Base-by-base conservation (phyloP, 2,329 filamentous ascomycete species). In the Drechmeria coniospora region DNA sequence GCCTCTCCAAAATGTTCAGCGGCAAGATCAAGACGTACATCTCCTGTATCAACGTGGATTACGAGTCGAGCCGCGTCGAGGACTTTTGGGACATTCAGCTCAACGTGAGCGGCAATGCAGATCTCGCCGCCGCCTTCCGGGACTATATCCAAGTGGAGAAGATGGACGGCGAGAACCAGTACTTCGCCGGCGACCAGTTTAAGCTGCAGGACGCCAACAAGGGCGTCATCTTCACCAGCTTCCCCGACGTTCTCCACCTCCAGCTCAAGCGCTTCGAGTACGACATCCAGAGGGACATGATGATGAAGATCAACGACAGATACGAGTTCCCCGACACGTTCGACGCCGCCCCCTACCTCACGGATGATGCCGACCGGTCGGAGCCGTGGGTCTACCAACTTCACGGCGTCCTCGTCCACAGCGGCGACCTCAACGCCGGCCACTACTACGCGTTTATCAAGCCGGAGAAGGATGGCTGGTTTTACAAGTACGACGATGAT, bases 1-100 rank as follows among this genome's bases (percentile, higher is more conserved):
- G 84, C 2, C 63, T 98, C 7, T 75, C 86, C 1, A 74, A 80
- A 36, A 79, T 98, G 61, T 95, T 98, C 45, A 86, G 90, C 32
- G 92, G 90, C 32, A 95, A 95, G 56, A 86, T 92, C 53, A 95
- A 95, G 60, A 98, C 90, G 1, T 98, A 95, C 53, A 92, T 98
- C 38, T 92, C 82, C 14, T 98, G 92, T 59, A 94, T 98, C 51
- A 90, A 98, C 51, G 92, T 98, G 36, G 77, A 92, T 44, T 98
- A 93, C 58, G 87, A 95, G 58, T 94, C 84, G 14, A 93, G 86
- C 36, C 73, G 87, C 35, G 73, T 90, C 39, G 90, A 98, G 53
- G 92, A 98, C 43, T 98, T 94, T 51, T 98, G 90, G 90, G 90
- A 98, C 49, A 82, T 98, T 34, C 90, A 98, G 50, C 70, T 98